These are phyloP conservation scores for Leccinum subtestaceum DNA, from an alignment of 768 basidiomycete genomes.

Conservation along the genomic window DNA sequence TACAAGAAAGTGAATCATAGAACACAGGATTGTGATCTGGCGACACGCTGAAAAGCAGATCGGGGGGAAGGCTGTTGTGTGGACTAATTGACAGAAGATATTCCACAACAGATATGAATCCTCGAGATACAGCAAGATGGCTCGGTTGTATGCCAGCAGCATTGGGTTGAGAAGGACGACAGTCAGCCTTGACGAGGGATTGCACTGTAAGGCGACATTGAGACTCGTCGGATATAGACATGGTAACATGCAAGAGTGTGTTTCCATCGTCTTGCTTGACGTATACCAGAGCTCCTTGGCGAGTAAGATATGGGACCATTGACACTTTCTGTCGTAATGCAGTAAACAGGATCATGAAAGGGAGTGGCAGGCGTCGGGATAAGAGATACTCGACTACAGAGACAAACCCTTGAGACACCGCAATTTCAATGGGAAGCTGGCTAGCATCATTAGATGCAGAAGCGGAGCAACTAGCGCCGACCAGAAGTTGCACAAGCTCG, in stretches of 20 bases:
- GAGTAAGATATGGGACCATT: background rate
- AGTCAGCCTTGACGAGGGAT: background rate
- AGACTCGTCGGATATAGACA: background rate
- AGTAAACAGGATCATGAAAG: background rate
- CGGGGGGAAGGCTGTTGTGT: too few relatives aligned
- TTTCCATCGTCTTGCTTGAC: background rate
- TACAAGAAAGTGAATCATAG: too few relatives aligned
- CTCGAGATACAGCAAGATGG: background rate
- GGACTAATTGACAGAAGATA: background rate
- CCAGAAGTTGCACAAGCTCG: background rate
- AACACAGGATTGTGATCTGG: too few relatives aligned
- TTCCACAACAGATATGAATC: background rate
- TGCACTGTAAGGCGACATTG: background rate
- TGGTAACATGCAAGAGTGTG: background rate
- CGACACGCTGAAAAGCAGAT: too few relatives aligned
- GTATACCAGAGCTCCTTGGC: background rate
- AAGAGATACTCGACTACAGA: background rate
- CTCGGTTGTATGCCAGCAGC: background rate
- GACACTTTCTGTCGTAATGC: background rate
- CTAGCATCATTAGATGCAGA: background rate
- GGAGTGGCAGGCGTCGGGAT: background rate
- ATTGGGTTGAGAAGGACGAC: background rate
- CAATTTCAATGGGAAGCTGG: background rate
- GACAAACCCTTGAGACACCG: background rate
- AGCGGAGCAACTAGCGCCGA: background rate